Evolutionary conservation across 2,329 filamentous ascomycete genomes (phyloP).

Genomic region (Fusarium pininemorale): DNA sequence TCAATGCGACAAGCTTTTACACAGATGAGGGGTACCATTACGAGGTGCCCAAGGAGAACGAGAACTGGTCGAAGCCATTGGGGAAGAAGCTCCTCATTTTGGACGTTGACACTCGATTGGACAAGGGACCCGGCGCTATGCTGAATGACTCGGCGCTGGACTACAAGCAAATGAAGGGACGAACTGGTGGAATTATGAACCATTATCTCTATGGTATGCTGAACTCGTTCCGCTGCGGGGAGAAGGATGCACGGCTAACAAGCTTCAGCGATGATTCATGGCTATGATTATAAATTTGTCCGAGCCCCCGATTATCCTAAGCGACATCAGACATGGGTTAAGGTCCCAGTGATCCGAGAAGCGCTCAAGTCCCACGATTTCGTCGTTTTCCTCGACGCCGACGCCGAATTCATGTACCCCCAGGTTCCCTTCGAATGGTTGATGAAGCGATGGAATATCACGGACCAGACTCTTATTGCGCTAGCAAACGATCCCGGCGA

Average conservation of each 20-base stretch:
- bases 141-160: slow-evolving; percentile 20
- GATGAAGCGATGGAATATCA: slow-evolving; percentile 57
- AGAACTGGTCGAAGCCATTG: slow-evolving; percentile 18
- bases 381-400: slow-evolving; percentile 56
- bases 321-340: slow-evolving; percentile 57
- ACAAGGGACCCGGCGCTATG: slow-evolving; percentile 23
- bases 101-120: slow-evolving; percentile 29
- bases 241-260: not conserved
- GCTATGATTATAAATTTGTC: slow-evolving; percentile 59
- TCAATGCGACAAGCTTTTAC: not conserved
- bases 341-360: slow-evolving; percentile 51
- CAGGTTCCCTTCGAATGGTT: slow-evolving; percentile 58
- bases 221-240: not conserved
- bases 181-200: slow-evolving; percentile 32
- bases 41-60: not conserved
- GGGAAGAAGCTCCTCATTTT: slow-evolving; percentile 38
- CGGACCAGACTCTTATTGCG: slow-evolving; percentile 51
- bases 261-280: slow-evolving; percentile 51
- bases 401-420: slow-evolving; percentile 53
- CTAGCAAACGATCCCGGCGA: slow-evolving; percentile 55
- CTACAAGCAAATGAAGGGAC: slow-evolving; percentile 24
- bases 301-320: slow-evolving; percentile 52
- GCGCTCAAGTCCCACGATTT: slow-evolving; percentile 52
- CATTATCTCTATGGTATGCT: slow-evolving; percentile 36
- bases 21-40: slow-evolving; percentile 29